These are phyloP conservation scores for Bertia moriformis DNA, from an alignment of 2,329 filamentous ascomycete genomes.

Conservation along the genomic window DNA sequence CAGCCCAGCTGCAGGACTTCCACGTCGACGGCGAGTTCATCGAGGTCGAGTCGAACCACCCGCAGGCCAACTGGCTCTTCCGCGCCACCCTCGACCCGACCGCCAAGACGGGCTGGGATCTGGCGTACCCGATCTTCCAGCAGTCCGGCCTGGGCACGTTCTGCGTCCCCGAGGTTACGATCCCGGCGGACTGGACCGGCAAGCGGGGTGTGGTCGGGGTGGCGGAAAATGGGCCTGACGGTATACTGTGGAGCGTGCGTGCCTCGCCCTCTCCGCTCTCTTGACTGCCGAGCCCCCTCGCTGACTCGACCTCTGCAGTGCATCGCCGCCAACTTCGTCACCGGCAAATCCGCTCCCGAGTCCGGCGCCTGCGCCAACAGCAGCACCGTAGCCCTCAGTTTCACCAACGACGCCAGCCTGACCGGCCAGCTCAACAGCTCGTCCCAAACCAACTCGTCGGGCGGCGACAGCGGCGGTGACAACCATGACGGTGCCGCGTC, in stretches of 20 bases:
- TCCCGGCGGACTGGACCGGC: slow-evolving; percentile 34
- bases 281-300: not conserved
- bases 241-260: slow-evolving; percentile 38
- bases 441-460: no score
- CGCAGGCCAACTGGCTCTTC: slow-evolving; percentile 39
- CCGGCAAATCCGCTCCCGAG: slow-evolving; percentile 15
- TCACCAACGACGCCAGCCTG: slow-evolving; percentile 16
- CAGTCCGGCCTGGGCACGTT: slow-evolving; percentile 39
- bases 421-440: slow-evolving; percentile 19
- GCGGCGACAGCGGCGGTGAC: no score
- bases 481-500: no score
- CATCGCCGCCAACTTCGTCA: slow-evolving; percentile 37
- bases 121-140: slow-evolving; percentile 34
- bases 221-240: slow-evolving; percentile 35
- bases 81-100: slow-evolving; percentile 36
- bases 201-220: slow-evolving; percentile 38
- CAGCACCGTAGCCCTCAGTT: slow-evolving; percentile 14
- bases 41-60: slow-evolving; percentile 29
- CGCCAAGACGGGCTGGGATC: slow-evolving; percentile 33
- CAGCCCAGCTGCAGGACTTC: no score
- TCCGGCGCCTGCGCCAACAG: slow-evolving; percentile 21
- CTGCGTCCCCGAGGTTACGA: slow-evolving; percentile 32
- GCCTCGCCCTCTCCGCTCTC: not conserved
- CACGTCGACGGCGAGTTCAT: slow-evolving; percentile 41
- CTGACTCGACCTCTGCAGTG: slow-evolving; percentile 22